phyloP scores from a whole-genome alignment of 176 grass and related monocot genomes.

The Thalia dealbata region DNA sequence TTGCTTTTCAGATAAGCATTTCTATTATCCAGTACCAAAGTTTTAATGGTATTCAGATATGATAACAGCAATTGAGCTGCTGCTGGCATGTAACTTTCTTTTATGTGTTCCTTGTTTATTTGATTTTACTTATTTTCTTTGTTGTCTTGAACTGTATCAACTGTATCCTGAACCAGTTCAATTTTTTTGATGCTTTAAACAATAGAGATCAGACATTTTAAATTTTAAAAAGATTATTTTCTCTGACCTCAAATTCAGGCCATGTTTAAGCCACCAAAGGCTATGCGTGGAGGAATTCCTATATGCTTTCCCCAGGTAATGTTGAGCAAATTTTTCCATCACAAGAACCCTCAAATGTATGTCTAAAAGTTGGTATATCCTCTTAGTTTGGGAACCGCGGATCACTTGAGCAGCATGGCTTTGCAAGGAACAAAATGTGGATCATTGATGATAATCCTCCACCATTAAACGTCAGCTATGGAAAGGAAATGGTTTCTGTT shows the following conservation, averaged over 20 bases:
- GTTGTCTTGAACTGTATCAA: too few relatives aligned
- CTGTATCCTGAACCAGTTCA: too few relatives aligned
- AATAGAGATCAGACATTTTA: not conserved
- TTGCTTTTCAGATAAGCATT: too few relatives aligned
- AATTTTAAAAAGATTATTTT: slow-evolving; percentile 17
- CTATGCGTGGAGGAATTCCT: slow-evolving; percentile 80
- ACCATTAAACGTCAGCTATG: slow-evolving; percentile 24
- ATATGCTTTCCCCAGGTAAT: slow-evolving; percentile 89
- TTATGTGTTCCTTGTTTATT: not conserved
- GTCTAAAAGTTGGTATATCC: slow-evolving; percentile 11
- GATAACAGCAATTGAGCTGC: not conserved
- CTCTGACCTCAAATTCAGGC: slow-evolving; percentile 38
- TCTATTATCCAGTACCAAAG: not conserved
- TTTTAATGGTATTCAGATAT: not conserved
- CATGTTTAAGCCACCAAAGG: slow-evolving; percentile 68
- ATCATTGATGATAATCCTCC: slow-evolving; percentile 45
- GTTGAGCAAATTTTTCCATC: slow-evolving; percentile 5
- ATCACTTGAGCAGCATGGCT: slow-evolving; percentile 74
- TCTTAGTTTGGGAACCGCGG: slow-evolving; percentile 66
- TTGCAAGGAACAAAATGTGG: slow-evolving; percentile 89
- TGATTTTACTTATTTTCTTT: not conserved
- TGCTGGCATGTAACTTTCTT: not conserved
- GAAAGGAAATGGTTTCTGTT: slow-evolving; percentile 34
- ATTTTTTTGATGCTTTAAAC: too few relatives aligned
- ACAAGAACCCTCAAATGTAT: not conserved